Conservation (phyloP, 352 stramenopile genomes). For the Pythium volutum region DNA sequence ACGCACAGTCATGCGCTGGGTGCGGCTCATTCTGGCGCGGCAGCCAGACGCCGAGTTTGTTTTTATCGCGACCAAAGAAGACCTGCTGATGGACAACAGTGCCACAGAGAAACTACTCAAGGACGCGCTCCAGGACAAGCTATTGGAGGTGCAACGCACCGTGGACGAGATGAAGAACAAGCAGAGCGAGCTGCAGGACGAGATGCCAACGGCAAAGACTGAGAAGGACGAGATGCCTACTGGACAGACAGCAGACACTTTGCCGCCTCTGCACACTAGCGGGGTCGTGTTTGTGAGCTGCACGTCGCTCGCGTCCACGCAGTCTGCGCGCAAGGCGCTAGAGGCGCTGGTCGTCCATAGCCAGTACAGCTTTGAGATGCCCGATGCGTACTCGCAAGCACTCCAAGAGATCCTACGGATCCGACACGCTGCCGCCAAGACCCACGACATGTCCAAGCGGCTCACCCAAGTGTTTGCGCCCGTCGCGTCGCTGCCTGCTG, state of each 20-base stretch:
- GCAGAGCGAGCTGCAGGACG: too few species aligned
- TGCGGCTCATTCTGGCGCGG: slow-evolving; percentile 11
- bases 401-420: background rate
- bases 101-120: background rate
- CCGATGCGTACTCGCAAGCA: background rate
- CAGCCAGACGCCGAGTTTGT: slow-evolving; percentile 20
- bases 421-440: background rate
- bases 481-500: background rate
- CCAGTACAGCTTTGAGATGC: background rate
- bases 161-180: background rate
- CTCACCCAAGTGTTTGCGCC: background rate
- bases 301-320: background rate
- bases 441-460: background rate
- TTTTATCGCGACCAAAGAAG: slow-evolving; percentile 14
- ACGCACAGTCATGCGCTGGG: background rate
- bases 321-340: background rate
- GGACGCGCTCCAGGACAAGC: background rate
- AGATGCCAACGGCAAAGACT: too few species aligned
- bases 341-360: background rate
- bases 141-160: background rate
- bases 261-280: too few species aligned
- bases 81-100: background rate
- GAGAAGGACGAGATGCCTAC: background rate
- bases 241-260: background rate
- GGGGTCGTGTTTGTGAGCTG: background rate